Evolutionary conservation across 2,329 filamentous ascomycete species (phyloP), one percentile per base, ranked within the genome.

Genomic region (Teratosphaeria epicoccoides): DNA sequence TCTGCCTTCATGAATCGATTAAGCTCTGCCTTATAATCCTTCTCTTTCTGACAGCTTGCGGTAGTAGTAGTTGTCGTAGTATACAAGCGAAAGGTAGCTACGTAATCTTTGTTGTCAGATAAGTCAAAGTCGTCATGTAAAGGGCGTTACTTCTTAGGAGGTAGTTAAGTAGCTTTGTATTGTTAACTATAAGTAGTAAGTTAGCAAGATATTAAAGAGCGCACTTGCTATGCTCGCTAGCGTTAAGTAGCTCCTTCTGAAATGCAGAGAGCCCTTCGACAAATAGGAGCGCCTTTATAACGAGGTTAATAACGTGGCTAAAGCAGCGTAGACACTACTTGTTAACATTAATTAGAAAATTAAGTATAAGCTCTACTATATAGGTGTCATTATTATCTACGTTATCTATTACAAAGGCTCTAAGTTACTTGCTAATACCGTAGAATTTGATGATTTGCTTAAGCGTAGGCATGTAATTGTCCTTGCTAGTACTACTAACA

Each of bases 291-390:
- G 44, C 49, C 44, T 51, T 51, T 7, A 51, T 28, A 24, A 51
- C 44, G 25, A 51, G 49, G 28, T 51, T 51, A 33, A 51, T 23
- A 25, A 51, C 49, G 26, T 51, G 26, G 49, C 49, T 23, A 47
- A 47, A 24, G 49, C 26, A 51, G 43, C 44, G 44, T 9, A 51
- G 23, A 6, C 49, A 7, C 29, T 33, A 24, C 26, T 51, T 44
- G 17, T 24, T n/a, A 9, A 47, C 12, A 20, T 47, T 37, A 24
- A 51, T 43, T n/a, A n/a, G 44, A 24, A 11, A 40, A 6, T 51
- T 22, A 5, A 26, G 4, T 25, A 20, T 28, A 24, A 51, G 44
- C 5, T 43, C 43, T 26, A 20, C 10, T 7, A 51, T 5, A 25
- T 5, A 10, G 11, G 49, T 51, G 28, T 51, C 49, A 25, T 47